Conservation (phyloP, 441 rosid genomes). For the Jatropha podagrica region DNA sequence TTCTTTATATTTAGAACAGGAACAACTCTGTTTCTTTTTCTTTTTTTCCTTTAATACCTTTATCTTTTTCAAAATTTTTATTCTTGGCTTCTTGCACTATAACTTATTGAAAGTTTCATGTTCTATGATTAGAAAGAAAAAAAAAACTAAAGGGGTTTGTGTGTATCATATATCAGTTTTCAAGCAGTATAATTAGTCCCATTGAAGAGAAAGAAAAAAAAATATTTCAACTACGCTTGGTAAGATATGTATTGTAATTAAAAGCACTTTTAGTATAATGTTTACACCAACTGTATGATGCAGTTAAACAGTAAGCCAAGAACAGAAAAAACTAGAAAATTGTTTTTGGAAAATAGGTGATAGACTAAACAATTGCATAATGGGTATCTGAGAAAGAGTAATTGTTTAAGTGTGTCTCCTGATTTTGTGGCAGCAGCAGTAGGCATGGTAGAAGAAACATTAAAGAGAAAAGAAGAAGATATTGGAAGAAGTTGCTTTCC, state of each 20-base stretch:
- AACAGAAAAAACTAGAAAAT: not conserved
- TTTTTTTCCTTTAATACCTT: not conserved
- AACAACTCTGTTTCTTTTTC: conserved; percentile 23
- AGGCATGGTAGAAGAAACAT: conserved; percentile 7
- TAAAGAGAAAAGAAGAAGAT: conserved; percentile 9
- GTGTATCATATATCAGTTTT: too few relatives aligned
- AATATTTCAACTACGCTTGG: too few relatives aligned
- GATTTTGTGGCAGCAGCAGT: conserved; percentile 2
- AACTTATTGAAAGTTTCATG: not conserved
- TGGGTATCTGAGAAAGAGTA: not conserved
- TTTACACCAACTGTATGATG: too few relatives aligned
- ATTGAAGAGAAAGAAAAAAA: too few relatives aligned
- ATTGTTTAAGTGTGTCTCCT: not conserved
- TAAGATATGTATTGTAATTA: too few relatives aligned
- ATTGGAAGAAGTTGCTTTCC: conserved; percentile 11
- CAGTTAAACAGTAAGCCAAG: not conserved
- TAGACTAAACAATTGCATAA: too few relatives aligned
- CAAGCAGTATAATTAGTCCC: too few relatives aligned
- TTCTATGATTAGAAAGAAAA: not conserved
- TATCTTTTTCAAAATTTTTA: not conserved
- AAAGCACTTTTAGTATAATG: too few relatives aligned
- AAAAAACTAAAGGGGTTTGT: too few relatives aligned
- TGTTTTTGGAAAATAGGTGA: not conserved
- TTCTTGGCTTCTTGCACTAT: too few relatives aligned
- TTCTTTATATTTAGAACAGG: not conserved